A percentile compares a stretch with the other conserved stretches of the same genome.
Evolutionary conservation across 257 asterid species (phyloP).

Genomic region (Apocynum venetum): DNA sequence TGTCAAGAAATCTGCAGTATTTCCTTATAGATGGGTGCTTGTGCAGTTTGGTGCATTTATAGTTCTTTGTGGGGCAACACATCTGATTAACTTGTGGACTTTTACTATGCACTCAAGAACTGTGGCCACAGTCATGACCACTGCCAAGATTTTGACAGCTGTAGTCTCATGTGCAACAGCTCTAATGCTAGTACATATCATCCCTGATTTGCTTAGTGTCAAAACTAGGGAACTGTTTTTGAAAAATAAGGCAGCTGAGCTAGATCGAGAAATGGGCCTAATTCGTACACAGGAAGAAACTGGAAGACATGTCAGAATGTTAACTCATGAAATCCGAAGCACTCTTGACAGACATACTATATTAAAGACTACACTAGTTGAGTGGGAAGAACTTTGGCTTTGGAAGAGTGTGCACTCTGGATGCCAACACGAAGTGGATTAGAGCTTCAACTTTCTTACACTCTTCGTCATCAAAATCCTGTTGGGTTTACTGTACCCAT

Average conservation of each 20-base stretch:
- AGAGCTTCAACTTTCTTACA: constrained; percentile 93
- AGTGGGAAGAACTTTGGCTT: constrained; percentile 80
- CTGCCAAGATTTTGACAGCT: constrained; percentile 77
- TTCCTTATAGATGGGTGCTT: constrained; percentile 97
- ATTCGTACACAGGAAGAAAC: constrained; percentile 98
- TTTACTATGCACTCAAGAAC: constrained; percentile 74
- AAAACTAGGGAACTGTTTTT: constrained; percentile 87
- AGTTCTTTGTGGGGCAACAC: constrained; percentile 98
- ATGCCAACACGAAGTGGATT: constrained; percentile 94
- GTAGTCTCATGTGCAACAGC: constrained; percentile 97
- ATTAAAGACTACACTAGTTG: constrained; percentile 83
- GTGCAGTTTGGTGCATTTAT: constrained; percentile 99
- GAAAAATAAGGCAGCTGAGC: constrained; percentile 91
- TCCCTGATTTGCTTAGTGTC: constrained; percentile 91
- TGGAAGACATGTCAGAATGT: constrained; percentile 96
- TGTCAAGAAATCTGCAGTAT: constrained; percentile 92
- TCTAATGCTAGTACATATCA: constrained; percentile 89
- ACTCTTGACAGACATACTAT: constrained; percentile 97
- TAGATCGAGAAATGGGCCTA: constrained; percentile 96
- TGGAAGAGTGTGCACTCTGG: constrained; percentile 98
- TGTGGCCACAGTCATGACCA: constrained; percentile 85
- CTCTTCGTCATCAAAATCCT: constrained; percentile 84
- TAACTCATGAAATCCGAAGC: constrained; percentile 96
- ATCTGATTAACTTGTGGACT: constrained; percentile 90
- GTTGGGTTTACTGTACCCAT: constrained; percentile 87